Conservation (phyloP, 805 yeast genomes). For the Candida patagonica region DNA sequence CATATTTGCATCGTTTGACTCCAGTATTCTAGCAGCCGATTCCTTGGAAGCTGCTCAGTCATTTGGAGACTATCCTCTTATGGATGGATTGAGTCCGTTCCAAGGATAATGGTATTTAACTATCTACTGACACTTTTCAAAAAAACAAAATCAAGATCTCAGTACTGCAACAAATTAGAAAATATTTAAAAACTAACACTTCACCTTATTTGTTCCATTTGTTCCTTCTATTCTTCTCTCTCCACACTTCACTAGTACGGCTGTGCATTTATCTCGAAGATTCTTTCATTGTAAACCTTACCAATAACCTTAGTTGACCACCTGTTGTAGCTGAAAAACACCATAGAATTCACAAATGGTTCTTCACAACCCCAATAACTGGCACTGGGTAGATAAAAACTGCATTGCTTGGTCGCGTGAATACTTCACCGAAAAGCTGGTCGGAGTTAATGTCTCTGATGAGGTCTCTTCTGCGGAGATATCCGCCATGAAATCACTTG, state of each 20-base stretch:
- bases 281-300: background rate
- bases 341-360: too few species aligned
- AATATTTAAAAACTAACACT: background rate
- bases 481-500: constrained; percentile 47
- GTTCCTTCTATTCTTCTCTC: too few species aligned
- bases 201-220: background rate
- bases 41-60: background rate
- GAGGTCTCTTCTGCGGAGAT: constrained; percentile 29
- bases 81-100: background rate
- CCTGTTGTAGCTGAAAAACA: too few species aligned
- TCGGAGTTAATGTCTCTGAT: constrained; percentile 38
- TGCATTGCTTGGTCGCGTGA: constrained; percentile 84
- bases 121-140: background rate
- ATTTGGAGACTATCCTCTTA: constrained; percentile 1
- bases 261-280: background rate
- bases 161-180: background rate
- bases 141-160: background rate
- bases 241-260: too few species aligned
- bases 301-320: too few species aligned
- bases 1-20: constrained; percentile 12
- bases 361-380: constrained; percentile 92
- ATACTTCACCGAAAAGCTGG: constrained; percentile 58
- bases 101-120: background rate
- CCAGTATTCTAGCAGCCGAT: constrained; percentile 12
- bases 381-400: constrained; percentile 99